These are phyloP conservation scores for Trichoderma virens DNA, from an alignment of 495 filamentous ascomycete species.

Conservation along the genomic window DNA sequence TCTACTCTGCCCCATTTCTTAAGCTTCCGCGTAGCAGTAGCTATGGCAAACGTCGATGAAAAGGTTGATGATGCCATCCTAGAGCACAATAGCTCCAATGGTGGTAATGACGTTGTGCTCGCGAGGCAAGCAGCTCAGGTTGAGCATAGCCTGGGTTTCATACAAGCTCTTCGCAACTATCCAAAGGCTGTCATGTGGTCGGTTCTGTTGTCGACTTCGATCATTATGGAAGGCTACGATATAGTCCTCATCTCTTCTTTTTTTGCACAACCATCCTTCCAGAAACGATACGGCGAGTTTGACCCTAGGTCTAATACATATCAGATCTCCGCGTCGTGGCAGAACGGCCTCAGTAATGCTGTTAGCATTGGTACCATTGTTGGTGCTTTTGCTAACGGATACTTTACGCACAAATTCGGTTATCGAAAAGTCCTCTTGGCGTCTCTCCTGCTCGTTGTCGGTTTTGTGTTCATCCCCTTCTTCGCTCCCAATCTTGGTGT, in stretches of 20 bases:
- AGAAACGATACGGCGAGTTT: slow-evolving; percentile 24
- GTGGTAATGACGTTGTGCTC: not conserved
- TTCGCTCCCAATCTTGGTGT: slow-evolving; percentile 54
- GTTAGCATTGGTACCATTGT: slow-evolving; percentile 29
- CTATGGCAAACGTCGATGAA: not conserved
- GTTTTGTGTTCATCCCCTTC: slow-evolving; percentile 48
- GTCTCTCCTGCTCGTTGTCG: slow-evolving; percentile 35
- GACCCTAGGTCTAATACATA: slow-evolving; percentile 17
- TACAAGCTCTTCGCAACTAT: slow-evolving; percentile 31
- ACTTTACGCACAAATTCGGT: slow-evolving; percentile 26
- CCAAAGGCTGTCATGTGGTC: slow-evolving; percentile 44
- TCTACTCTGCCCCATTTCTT: not conserved
- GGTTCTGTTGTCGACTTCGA: slow-evolving; percentile 39
- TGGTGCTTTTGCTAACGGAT: slow-evolving; percentile 26
- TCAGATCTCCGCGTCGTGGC: slow-evolving; percentile 27
- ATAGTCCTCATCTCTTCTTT: slow-evolving; percentile 26
- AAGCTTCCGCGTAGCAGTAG: not conserved
- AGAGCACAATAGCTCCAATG: not conserved
- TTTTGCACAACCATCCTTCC: slow-evolving; percentile 26
- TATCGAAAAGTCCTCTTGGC: slow-evolving; percentile 29
- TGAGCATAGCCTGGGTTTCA: not conserved
- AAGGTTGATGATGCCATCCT: not conserved
- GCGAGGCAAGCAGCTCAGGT: not conserved
- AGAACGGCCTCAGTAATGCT: slow-evolving; percentile 27
- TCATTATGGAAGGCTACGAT: slow-evolving; percentile 54